Evolutionary conservation across 768 basidiomycete species (phyloP), one percentile per base, ranked within the genome.

Genomic region (Rhodotorula graminis): DNA sequence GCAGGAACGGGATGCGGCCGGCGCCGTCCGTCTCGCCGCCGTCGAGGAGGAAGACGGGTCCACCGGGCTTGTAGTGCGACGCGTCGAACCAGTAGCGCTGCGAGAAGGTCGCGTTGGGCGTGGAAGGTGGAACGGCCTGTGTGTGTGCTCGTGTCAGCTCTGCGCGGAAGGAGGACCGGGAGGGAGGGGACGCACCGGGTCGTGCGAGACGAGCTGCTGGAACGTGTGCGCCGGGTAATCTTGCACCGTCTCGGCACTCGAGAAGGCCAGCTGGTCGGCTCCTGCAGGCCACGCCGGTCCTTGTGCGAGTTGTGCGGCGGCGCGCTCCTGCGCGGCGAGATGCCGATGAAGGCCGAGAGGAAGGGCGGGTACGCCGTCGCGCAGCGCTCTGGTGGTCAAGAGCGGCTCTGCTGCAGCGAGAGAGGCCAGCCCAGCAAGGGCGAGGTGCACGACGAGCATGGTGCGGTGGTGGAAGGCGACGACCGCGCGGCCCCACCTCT

Each of bases 61-160:
- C 90, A 57, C 88, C 87, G 4, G 84, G 73, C 66, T 86, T 83
- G 80, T 94, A 97, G 80, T 91, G 88, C 47, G 90, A 85, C 29
- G 87, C 86, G 78, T 89, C 93, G 50, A 94, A 84, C 95, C 95
- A 99, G 81, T 92, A 99, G 29, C 95, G 86, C 79, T 98, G 93
- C 64, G 85, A 82, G 82, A 91, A 97, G 0, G 88, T 90, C 56
- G 82, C 72, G 55, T 21, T 44, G 5, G 15, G 27, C 14, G 14
- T 16, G 4, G 55, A 29, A 83, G 79, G 49, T 83, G 83, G 73
- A 9, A 67, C 23, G 23, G 11, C 25, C 50, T 52, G 50, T 23
- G 50, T 18, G 11, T 12, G 50, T 9, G 25, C 23, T 11, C 9
- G 50, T 27, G 50, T 52, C 50, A 52, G 50, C 50, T 52, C 50